Base-by-base conservation (phyloP, 108 stramenopile genomes). In the Nannochloropsis salina region DNA sequence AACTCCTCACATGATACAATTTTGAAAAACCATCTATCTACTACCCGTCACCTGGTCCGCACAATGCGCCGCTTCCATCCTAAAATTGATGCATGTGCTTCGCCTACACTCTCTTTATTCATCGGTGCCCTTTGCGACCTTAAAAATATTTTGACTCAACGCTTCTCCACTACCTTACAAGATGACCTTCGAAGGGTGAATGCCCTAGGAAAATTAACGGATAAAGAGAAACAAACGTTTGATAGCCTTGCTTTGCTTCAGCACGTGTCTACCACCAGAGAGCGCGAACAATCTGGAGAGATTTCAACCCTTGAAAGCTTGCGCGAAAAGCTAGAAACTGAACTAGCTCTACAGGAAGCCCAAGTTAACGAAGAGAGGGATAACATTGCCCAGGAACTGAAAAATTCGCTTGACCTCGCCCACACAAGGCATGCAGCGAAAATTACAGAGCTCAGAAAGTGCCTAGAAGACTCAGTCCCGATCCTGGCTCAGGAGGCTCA, bases 101-200 rank as follows among this genome's bases (percentile, higher is more conserved):
- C 61, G 61, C 61, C 61, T 74, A n/a, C 61, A 4, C 2, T n/a
- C n/a, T 15, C 61, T 3, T 15, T n/a, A 15, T 74, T 74, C n/a
- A 15, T 74, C 3, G 61, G n/a, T 2, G 61, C n/a, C 61, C 61
- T 74, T 15, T 74, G n/a, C 61, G 61, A 74, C 20, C 61, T 74
- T n/a, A 74, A 3, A 8, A 74, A 8, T n/a, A 15, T 74, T n/a
- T 6, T 74, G 8, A n/a, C 61, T 15, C 61, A 74, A 3, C 61
- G 61, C 15, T 74, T 74, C 61, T 74, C 61, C 61, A 74, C 61
- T n/a, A 74, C 61, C 61, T 74, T 74, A n/a, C 61, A 74, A 74
- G 61, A 74, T n/a, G 61, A 74, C 61, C n/a, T 74, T 4, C 61
- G 61, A 74, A 15, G 8, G 61, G 61, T n/a, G 3, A 74, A 74